Evolutionary conservation across 2,329 filamentous ascomycete genomes (phyloP).

Genomic region (Aaosphaeria pasadenensis): DNA sequence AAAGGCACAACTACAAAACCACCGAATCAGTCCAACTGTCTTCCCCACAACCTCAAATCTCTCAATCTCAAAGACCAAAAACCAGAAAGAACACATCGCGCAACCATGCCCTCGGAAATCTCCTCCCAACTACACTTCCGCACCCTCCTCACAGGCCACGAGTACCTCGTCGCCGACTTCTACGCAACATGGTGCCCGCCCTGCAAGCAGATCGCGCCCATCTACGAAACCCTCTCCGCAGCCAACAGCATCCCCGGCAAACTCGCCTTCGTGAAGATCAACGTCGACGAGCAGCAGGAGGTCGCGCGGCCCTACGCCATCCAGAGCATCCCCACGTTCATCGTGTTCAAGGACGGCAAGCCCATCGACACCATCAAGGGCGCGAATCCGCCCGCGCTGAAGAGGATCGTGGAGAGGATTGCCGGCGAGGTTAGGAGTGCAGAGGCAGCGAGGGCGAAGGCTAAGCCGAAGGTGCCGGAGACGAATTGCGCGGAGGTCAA

Average conservation of each 20-base stretch:
- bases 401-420: constrained; percentile 20
- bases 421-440: constrained; percentile 10
- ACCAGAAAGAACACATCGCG: neutral
- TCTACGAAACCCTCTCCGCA: constrained; percentile 51
- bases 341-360: constrained; percentile 32
- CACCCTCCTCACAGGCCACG: constrained; percentile 31
- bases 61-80: neutral
- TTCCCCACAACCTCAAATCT: neutral
- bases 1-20: neutral
- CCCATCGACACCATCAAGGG: constrained; percentile 27
- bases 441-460: constrained; percentile 2
- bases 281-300: constrained; percentile 6
- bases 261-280: constrained; percentile 44
- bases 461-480: constrained; percentile 5
- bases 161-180: constrained; percentile 50
- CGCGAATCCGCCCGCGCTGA: constrained; percentile 25
- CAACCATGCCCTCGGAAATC: neutral
- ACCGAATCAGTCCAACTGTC: neutral
- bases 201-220: constrained; percentile 54
- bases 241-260: constrained; percentile 43
- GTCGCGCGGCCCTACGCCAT: constrained; percentile 40
- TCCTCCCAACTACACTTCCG: constrained; percentile 24
- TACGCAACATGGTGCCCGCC: constrained; percentile 57
- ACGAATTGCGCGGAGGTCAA: constrained; percentile 1
- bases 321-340: constrained; percentile 41